Evolutionary conservation across 768 basidiomycete genomes (phyloP), one percentile per base, ranked within the genome.

Genomic region (Imleria badia): DNA sequence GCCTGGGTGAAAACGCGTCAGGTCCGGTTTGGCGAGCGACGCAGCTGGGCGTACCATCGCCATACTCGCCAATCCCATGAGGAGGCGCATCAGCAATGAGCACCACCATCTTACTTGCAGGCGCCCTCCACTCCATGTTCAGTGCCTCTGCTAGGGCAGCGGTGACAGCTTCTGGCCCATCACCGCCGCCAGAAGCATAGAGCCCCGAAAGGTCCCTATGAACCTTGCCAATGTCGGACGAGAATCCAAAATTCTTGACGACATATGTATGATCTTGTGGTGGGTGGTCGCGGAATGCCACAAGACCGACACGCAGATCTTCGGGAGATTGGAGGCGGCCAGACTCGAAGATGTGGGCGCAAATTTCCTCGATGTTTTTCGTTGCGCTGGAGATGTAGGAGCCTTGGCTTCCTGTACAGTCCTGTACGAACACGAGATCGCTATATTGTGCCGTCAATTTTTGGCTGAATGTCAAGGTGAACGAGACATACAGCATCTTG

Each of bases 41-140:
- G 29, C 12, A 19, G 33, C 14, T 23, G 45, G 33, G 71, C 80
- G 62, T 62, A 93, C 94, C 94, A 74, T 98, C 96, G 17, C 95
- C 96, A 60, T 93, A 93, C 71, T 98, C 95, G 54, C 95, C 95
- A 65, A 98, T 92, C 3, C 95, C 96, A 74, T 98, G 96, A 15
- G 95, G 94, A 35, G 96, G 96, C 0, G 96, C 96, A 78, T 98
- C 96, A 17, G 96, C 94, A 65, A 98, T 94, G 63, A 98, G 81
- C 6, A 98, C 94, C 47, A 94, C 81, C 93, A 98, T 98, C 78
- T 92, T 98, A 68, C 88, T 91, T 26, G 96, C 90, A 43, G 81
- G 73, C 45, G 81, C 78, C 64, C 96, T 80, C 96, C 96, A 98
- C 12, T 93, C 88, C 85, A 98, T 89, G 50, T 85, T 83, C 65